Evolutionary conservation across 192 early-diverging fungal species (phyloP).

Genomic region (Linnemannia schmuckeri): DNA sequence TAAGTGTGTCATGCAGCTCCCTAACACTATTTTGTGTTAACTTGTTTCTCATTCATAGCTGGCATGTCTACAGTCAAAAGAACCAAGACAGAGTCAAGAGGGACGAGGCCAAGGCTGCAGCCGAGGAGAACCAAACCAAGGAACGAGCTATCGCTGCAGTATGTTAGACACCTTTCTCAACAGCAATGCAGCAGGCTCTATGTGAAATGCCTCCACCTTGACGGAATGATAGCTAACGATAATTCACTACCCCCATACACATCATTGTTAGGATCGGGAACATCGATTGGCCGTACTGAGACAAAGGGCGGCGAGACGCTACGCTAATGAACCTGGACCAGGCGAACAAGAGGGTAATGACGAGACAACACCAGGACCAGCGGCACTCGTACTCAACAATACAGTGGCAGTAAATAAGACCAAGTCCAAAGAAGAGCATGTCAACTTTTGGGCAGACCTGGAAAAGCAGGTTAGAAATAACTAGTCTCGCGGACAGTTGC

Average conservation of each 20-base stretch:
- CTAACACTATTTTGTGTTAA: not conserved
- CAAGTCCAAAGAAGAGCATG: conserved; percentile 39
- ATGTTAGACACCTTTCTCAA: conserved; percentile 31
- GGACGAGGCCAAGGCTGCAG: conserved; percentile 79
- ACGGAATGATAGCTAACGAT: not conserved
- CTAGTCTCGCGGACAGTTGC: too few relatives aligned
- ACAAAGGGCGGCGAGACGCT: conserved; percentile 54
- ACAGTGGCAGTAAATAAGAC: conserved; percentile 6
- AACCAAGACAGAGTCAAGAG: conserved; percentile 75
- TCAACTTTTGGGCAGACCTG: conserved; percentile 72
- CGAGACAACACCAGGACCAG: not conserved
- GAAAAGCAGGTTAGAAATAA: conserved; percentile 56
- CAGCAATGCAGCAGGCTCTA: not conserved
- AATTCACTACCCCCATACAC: not conserved
- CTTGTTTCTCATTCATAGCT: conserved; percentile 55
- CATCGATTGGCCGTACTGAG: conserved; percentile 67
- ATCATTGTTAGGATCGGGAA: conserved; percentile 67
- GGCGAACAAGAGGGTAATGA: not conserved
- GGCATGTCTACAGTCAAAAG: conserved; percentile 82
- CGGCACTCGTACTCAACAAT: not conserved
- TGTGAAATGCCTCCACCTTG: not conserved
- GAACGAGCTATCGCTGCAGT: conserved; percentile 68
- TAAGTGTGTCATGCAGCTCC: not conserved
- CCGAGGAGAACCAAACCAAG: conserved; percentile 64
- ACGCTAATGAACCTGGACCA: not conserved